These are phyloP conservation scores for Dichomitus squalens DNA, from an alignment of 1,284 basidiomycete species.

Conservation along the genomic window DNA sequence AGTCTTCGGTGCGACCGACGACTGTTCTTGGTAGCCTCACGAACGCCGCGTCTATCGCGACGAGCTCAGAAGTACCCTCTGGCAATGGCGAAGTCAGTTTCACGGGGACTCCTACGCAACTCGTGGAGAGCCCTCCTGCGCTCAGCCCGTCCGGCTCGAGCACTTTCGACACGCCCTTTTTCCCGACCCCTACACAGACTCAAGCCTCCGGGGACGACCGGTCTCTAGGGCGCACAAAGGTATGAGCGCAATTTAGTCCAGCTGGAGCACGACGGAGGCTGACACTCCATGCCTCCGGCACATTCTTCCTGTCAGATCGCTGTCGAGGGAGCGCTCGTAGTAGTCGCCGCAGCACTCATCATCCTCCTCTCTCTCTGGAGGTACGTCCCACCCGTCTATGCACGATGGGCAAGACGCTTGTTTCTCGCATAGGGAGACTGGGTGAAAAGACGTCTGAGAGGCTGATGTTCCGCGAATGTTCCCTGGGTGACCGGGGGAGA, in stretches of 20 bases:
- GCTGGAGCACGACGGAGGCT: too few species aligned
- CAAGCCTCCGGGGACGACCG: background rate
- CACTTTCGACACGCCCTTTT: conserved; percentile 13
- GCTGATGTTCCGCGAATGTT: too few species aligned
- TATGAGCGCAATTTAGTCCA: too few species aligned
- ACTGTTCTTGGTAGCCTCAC: background rate
- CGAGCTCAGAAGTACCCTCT: background rate
- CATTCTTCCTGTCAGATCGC: conserved; percentile 6
- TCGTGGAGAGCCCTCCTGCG: background rate
- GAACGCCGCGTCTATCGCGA: background rate
- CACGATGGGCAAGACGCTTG: too few species aligned
- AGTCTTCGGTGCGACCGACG: background rate
- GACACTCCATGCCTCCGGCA: too few species aligned
- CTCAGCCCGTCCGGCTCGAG: background rate
- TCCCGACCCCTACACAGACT: conserved; percentile 11
- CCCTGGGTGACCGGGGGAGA: too few species aligned
- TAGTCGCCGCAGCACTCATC: conserved; percentile 12
- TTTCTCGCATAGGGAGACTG: too few species aligned
- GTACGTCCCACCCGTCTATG: too few species aligned
- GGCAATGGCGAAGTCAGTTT: background rate
- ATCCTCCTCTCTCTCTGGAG: conserved; percentile 13
- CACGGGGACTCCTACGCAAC: background rate
- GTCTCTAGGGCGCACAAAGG: conserved; percentile 13
- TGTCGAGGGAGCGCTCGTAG: conserved; percentile 19
- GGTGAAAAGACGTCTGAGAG: too few species aligned